A percentile compares a stretch with the other conserved stretches of the same genome.
Conservation (phyloP, 225 moss, liverwort and hornwort species). For the Marchantia paleacea region DNA sequence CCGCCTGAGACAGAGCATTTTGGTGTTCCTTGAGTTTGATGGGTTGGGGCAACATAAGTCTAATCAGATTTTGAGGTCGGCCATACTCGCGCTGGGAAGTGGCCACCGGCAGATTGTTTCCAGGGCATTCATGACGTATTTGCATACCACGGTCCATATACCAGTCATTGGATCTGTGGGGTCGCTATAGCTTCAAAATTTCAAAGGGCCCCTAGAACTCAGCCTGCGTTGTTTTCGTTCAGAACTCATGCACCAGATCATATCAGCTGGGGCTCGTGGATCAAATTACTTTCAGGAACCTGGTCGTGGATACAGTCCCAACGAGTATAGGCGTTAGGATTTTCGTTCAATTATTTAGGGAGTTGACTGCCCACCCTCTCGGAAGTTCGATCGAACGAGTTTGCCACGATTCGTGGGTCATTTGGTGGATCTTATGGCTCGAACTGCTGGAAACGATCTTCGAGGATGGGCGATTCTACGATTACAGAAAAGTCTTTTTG, state of each 20-base stretch:
- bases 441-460: background rate
- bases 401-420: background rate
- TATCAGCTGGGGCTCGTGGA: background rate
- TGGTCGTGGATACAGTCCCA: background rate
- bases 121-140: background rate
- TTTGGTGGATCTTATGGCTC: too few species aligned
- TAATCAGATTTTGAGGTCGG: background rate
- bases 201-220: background rate
- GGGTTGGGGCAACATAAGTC: background rate
- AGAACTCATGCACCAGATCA: background rate
- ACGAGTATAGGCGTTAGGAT: background rate
- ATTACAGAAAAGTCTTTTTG: background rate
- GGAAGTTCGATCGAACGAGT: background rate
- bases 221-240: background rate
- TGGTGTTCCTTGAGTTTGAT: background rate
- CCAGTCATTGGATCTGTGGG: background rate
- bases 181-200: background rate
- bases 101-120: background rate
- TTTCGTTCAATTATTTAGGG: background rate
- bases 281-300: background rate
- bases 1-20: background rate
- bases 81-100: background rate
- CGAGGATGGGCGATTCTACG: too few species aligned
- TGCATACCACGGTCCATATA: conserved; percentile 6
- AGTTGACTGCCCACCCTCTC: background rate